phyloP scores from a whole-genome alignment of 164 flowering plant species.

The Cinnamomum micranthum region DNA sequence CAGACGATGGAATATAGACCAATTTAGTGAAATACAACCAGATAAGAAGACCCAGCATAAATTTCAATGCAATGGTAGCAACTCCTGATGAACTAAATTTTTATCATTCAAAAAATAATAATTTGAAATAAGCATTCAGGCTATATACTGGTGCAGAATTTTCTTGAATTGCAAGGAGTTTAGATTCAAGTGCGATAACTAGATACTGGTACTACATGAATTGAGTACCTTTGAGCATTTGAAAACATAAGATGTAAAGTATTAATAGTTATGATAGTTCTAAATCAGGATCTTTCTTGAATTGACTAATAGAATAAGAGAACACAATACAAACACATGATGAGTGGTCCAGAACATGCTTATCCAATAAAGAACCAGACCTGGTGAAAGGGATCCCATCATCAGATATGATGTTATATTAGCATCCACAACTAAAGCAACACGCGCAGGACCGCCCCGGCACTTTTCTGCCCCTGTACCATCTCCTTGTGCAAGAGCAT shows the following conservation, averaged over 20 bases:
- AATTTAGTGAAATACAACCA: too few species aligned
- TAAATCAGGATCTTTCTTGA: slow-evolving; percentile 1
- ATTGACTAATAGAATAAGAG: background rate
- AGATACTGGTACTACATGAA: background rate
- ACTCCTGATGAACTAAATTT: too few species aligned
- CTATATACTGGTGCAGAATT: too few species aligned
- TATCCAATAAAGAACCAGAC: slow-evolving; percentile 29
- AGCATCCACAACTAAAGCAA: slow-evolving; percentile 98
- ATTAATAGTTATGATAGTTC: background rate
- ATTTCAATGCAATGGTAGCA: too few species aligned
- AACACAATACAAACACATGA: background rate
- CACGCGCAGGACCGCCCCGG: slow-evolving; percentile 49
- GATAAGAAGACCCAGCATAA: too few species aligned
- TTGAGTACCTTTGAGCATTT: background rate
- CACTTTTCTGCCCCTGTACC: slow-evolving; percentile 38
- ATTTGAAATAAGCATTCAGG: too few species aligned
- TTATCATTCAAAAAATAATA: too few species aligned
- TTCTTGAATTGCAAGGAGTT: too few species aligned
- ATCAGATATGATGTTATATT: slow-evolving; percentile 97
- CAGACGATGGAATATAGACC: too few species aligned
- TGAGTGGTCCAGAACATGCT: background rate
- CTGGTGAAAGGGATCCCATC: slow-evolving; percentile 99
- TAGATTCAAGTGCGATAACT: background rate
- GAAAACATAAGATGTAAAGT: background rate
- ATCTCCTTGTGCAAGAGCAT: slow-evolving; percentile 46